Conservation (phyloP, 768 basidiomycete genomes). For the Kwoniella europaea region DNA sequence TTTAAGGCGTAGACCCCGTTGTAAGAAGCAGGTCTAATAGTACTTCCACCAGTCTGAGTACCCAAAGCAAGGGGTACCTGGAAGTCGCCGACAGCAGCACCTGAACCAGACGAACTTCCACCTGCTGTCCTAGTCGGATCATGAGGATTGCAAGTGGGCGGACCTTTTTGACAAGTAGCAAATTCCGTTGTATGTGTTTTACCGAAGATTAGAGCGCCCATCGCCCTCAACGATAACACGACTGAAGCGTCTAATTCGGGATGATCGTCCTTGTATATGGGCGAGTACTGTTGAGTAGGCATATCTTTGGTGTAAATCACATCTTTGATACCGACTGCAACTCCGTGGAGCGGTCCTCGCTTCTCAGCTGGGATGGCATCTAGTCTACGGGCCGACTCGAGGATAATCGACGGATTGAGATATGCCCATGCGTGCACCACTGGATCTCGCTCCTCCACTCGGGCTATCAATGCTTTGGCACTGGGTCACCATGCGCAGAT, state of each 20-base stretch:
- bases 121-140: slow-evolving; percentile 22
- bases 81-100: slow-evolving; percentile 29
- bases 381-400: slow-evolving; percentile 31
- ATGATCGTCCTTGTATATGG: slow-evolving; percentile 38
- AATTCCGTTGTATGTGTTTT: slow-evolving; percentile 55
- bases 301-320: slow-evolving; percentile 40
- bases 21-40: slow-evolving; percentile 28
- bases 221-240: slow-evolving; percentile 35
- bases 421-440: slow-evolving; percentile 47
- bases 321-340: slow-evolving; percentile 51
- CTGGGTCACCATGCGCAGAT: slow-evolving; percentile 6
- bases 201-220: slow-evolving; percentile 46
- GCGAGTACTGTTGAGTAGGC: slow-evolving; percentile 45
- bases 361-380: slow-evolving; percentile 37
- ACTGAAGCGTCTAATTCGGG: slow-evolving; percentile 40
- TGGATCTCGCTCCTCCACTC: slow-evolving; percentile 36
- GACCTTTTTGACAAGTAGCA: slow-evolving; percentile 29
- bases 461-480: slow-evolving; percentile 36
- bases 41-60: slow-evolving; percentile 31
- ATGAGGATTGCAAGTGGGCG: slow-evolving; percentile 29
- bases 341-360: slow-evolving; percentile 47
- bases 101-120: slow-evolving; percentile 29
- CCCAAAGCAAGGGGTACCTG: slow-evolving; percentile 28
- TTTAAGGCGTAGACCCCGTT: slow-evolving; percentile 27
- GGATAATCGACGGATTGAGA: slow-evolving; percentile 36